Base-by-base conservation (phyloP, 2,329 filamentous ascomycete genomes). In the Aphanoascus verrucosus region DNA sequence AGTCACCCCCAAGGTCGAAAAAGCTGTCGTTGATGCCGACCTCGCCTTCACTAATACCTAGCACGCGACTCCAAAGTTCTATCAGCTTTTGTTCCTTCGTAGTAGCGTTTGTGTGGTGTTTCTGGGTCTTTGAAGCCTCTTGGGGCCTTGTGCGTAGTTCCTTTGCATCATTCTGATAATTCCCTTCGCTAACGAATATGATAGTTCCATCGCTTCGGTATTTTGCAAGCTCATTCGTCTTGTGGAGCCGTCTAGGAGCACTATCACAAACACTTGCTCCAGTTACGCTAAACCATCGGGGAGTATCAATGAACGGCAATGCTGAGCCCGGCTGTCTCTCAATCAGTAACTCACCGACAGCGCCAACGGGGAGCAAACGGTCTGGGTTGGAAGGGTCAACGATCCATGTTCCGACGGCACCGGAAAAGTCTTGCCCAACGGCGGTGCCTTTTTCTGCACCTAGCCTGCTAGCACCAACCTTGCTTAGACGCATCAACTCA, bases 321-420 rank as follows among this genome's bases (percentile, higher is more conserved):
- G 69, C 70, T 0, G 79, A 81, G 5, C 72, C 64, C 34, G 69
- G 77, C 0, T 77, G 77, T 0, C 80, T 79, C 58, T 83, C 79
- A 31, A 84, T 76, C 3, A 82, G 72, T 1, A 84, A 67, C 60
- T 84, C 81, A 0, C 79, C 79, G 0, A 79, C 67, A 1, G 76
- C 72, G 1, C 79, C 80, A 14, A 78, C 64, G 0, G 77, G 78
- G 67, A 79, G 71, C 23, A 78, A 68, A 37, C 71, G 56, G 46
- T 53, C 49, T 31, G 53, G 56, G 32, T 54, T 64, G 11, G 54
- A 54, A 1, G 64, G 58, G 32, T 63, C 60, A 2, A 61, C 55
- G n/a, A 66, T 61, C 64, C 64, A 66, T 23, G 64, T 61, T 8
- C 61, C 59, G 3, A 19, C 41, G 11, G 41, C 56, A 23, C 15